phyloP scores from a whole-genome alignment of 2,329 filamentous ascomycete genomes.

The Tolypocladium inflatum region DNA sequence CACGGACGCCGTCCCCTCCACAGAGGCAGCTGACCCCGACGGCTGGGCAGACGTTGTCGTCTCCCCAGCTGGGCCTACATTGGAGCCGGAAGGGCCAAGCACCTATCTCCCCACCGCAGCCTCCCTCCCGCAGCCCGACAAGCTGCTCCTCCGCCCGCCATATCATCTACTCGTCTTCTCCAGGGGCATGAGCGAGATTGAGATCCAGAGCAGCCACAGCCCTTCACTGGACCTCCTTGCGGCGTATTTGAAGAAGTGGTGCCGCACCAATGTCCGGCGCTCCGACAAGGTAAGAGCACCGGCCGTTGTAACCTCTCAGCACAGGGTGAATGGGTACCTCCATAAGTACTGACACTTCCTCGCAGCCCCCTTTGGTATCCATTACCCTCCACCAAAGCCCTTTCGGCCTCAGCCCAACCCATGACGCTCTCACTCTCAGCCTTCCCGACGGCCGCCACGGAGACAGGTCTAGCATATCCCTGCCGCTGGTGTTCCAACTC shows the following conservation, averaged over 20 bases:
- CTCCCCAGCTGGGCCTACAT: neutral
- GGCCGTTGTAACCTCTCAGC: neutral
- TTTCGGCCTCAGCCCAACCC: slow-evolving; percentile 32
- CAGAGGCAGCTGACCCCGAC: slow-evolving; percentile 7
- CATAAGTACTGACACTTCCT: neutral
- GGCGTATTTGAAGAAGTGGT: slow-evolving; percentile 38
- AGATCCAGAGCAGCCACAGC: slow-evolving; percentile 37
- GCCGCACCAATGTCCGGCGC: slow-evolving; percentile 29
- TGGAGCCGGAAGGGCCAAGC: neutral
- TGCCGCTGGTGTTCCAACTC: slow-evolving; percentile 33
- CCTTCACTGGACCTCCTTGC: slow-evolving; percentile 33
- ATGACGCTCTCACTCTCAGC: slow-evolving; percentile 31
- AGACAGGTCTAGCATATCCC: slow-evolving; percentile 23
- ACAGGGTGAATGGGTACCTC: neutral
- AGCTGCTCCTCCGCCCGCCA: slow-evolving; percentile 35
- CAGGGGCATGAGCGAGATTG: slow-evolving; percentile 18
- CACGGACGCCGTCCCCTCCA: neutral
- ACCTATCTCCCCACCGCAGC: slow-evolving; percentile 28
- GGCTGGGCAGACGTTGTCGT: slow-evolving; percentile 1
- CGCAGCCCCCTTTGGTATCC: slow-evolving; percentile 30
- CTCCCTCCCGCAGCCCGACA: slow-evolving; percentile 34
- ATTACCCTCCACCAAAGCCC: slow-evolving; percentile 32
- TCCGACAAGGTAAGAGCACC: slow-evolving; percentile 19
- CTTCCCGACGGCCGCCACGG: slow-evolving; percentile 21
- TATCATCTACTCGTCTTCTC: slow-evolving; percentile 33